phyloP scores from a whole-genome alignment of 371 early-diverging fungal genomes.

The Sporodiniella umbellata region DNA sequence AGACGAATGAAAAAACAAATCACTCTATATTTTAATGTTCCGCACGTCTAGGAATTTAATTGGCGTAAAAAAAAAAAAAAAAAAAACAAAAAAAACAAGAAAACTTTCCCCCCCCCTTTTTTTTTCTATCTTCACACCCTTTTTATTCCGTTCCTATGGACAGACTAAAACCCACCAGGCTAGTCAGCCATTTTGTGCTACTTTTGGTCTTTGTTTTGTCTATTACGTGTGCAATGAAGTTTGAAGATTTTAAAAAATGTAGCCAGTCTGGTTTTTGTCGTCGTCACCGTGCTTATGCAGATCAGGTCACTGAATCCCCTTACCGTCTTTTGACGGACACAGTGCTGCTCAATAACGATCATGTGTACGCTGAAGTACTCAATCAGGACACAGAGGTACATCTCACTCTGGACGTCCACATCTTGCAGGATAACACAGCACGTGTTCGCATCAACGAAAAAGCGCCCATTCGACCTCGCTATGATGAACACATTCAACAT shows the following conservation, averaged over 20 bases:
- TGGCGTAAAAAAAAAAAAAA: too few species aligned
- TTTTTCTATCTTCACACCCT: too few species aligned
- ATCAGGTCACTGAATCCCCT: constrained; percentile 50
- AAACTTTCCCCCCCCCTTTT: too few species aligned
- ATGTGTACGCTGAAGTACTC: constrained; percentile 56
- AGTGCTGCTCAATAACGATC: constrained; percentile 42
- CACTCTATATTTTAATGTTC: too few species aligned
- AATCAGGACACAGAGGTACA: constrained; percentile 49
- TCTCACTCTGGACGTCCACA: constrained; percentile 45
- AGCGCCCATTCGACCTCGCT: constrained; percentile 64
- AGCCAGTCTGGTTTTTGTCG: constrained; percentile 86
- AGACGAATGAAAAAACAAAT: too few species aligned
- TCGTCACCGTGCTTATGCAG: constrained; percentile 87
- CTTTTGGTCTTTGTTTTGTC: not conserved
- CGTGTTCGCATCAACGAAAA: constrained; percentile 74
- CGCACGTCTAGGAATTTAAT: too few species aligned
- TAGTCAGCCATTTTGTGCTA: not conserved
- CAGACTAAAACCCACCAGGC: not conserved
- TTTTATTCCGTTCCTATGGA: too few species aligned
- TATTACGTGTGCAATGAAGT: constrained; percentile 29
- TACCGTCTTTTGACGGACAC: constrained; percentile 59
- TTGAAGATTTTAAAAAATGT: constrained; percentile 90
- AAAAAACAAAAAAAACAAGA: too few species aligned
- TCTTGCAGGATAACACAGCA: constrained; percentile 58
- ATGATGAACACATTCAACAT: constrained; percentile 62